Evolutionary conservation across 768 basidiomycete genomes (phyloP), one percentile per base, ranked within the genome.

Genomic region (Trametes elegans): DNA sequence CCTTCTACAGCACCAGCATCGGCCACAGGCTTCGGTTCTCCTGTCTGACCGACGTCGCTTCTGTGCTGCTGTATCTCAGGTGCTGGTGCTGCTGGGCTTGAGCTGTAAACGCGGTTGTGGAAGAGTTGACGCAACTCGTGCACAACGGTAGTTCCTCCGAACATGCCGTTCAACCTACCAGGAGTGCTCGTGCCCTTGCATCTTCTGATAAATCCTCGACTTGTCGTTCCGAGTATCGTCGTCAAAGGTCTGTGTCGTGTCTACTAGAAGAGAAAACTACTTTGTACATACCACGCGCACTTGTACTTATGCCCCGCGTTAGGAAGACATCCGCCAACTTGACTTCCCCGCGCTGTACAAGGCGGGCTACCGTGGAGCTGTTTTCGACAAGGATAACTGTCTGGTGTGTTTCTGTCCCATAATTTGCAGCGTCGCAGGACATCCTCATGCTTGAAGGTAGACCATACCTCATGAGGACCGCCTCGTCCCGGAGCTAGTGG

Each of bases 351-450:
- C 83, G 32, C 75, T 98, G 34, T 79, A 79, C 53, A 75, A 76
- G 53, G 82, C 85, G 7, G 93, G 95, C 5, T 94, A 92, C 67
- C 81, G 84, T 41, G 93, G 90, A n/a, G 90, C 88, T 3, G 84
- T 99, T 1, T 88, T 98, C 62, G 96, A 98, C 79, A 98, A 98
- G 73, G 96, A 99, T 67, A 98, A 99, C 64, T 98, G 96, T 66
- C 72, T 98, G 61, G 96, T 92, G 60, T 26, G 87, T 73, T 3
- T 16, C 19, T 5, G 13, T 35, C 10, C 18, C 18, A 21, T 43
- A 43, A 31, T 1, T 7, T 26, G 27, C 6, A 7, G 14, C 19
- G 19, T 16, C 36, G 3, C 7, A 45, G 19, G 21, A 9, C 13
- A 5, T 8, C 16, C 2, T 23, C 28, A 7, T 10, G 7, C 3